Evolutionary conservation across 768 basidiomycete species (phyloP).

Genomic region (Cystofilobasidium capitatum): DNA sequence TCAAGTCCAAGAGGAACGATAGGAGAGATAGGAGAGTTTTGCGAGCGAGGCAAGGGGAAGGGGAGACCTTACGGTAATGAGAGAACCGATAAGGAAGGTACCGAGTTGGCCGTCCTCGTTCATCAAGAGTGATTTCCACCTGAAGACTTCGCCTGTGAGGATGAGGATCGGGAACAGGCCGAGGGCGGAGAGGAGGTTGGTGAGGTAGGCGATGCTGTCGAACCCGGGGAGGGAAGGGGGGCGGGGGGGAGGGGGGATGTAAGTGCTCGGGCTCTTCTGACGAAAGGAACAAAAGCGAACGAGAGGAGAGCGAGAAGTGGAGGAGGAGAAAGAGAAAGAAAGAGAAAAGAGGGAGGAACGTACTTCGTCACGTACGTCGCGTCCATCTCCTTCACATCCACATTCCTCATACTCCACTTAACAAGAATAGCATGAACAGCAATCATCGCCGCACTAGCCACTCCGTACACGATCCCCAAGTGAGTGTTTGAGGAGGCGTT

Average conservation of each 20-base stretch:
- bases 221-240: not conserved
- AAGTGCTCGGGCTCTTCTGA: too few relatives aligned
- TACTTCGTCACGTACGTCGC: conserved; percentile 54
- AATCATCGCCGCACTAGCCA: conserved; percentile 64
- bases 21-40: not conserved
- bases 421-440: conserved; percentile 66
- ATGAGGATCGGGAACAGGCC: conserved; percentile 41
- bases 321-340: too few relatives aligned
- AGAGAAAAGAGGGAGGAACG: too few relatives aligned
- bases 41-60: not conserved
- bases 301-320: too few relatives aligned
- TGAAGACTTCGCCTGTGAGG: conserved; percentile 21
- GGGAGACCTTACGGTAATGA: conserved; percentile 13
- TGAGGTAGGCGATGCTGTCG: conserved; percentile 58
- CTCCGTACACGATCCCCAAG: conserved; percentile 55
- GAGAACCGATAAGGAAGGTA: conserved; percentile 25
- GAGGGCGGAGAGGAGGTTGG: conserved; percentile 58
- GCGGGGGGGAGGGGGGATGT: not conserved
- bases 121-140: conserved; percentile 15
- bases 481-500: conserved; percentile 30
- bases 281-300: not conserved
- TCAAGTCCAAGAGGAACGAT: not conserved
- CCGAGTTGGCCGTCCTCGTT: conserved; percentile 6
- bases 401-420: conserved; percentile 58
- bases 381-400: conserved; percentile 40